Conservation (phyloP, 371 early-diverging fungal genomes). For the Mucor piriformis region DNA sequence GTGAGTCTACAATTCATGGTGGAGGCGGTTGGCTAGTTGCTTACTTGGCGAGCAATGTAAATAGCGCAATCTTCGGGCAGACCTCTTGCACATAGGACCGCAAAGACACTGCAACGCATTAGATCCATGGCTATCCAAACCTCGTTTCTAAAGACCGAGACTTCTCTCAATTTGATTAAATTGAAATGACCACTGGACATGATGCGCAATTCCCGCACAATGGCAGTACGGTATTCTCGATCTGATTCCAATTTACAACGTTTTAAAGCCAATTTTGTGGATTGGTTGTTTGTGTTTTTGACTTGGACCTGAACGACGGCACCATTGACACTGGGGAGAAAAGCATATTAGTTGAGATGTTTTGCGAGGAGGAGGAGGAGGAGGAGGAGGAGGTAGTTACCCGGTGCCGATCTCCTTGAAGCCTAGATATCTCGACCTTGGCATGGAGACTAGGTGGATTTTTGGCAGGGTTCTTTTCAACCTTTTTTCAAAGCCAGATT, state of each 20-base stretch:
- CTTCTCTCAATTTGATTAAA: constrained; percentile 46
- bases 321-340: constrained; percentile 27
- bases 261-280: constrained; percentile 36
- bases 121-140: constrained; percentile 59
- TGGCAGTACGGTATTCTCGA: constrained; percentile 46
- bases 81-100: constrained; percentile 40
- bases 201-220: constrained; percentile 50
- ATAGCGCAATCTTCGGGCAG: constrained; percentile 51
- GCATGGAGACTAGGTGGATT: constrained; percentile 9
- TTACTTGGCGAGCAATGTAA: constrained; percentile 43
- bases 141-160: constrained; percentile 37
- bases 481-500: constrained; percentile 30
- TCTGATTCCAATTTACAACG: constrained; percentile 46
- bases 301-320: constrained; percentile 29
- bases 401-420: constrained; percentile 33
- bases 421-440: constrained; percentile 21
- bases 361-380: too few relatives aligned
- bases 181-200: constrained; percentile 51
- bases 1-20: neutral
- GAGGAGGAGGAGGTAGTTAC: too few relatives aligned
- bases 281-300: constrained; percentile 5
- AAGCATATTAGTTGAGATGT: neutral
- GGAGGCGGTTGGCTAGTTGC: neutral
- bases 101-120: constrained; percentile 53
- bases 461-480: constrained; percentile 29